Evolutionary conservation across 2,329 filamentous ascomycete genomes (phyloP).

Genomic region (Pseudofabraea citricarpa): DNA sequence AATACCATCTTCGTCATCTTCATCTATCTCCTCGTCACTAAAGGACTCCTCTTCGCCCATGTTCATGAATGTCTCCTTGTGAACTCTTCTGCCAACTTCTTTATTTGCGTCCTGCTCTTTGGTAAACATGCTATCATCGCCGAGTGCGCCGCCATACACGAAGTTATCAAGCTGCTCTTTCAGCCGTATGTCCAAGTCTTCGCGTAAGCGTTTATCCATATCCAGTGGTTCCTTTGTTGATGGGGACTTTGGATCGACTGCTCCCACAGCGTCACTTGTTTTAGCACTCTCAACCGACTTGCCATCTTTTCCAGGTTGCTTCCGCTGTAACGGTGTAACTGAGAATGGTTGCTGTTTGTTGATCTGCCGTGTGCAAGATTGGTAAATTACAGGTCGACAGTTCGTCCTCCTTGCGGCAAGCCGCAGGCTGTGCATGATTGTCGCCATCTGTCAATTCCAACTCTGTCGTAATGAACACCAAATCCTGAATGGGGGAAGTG

Average conservation of each 20-base stretch:
- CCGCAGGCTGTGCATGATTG: slow-evolving; percentile 24
- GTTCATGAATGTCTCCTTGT: slow-evolving; percentile 28
- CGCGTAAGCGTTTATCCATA: neutral
- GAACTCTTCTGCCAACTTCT: slow-evolving; percentile 11
- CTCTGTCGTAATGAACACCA: neutral
- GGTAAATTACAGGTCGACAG: slow-evolving; percentile 11
- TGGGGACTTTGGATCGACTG: too few species aligned
- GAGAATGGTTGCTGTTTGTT: slow-evolving; percentile 17
- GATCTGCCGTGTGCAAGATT: slow-evolving; percentile 14
- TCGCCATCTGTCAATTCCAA: slow-evolving; percentile 18
- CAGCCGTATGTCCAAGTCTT: slow-evolving; percentile 2
- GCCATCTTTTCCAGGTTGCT: slow-evolving; percentile 4
- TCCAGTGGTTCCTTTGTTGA: neutral
- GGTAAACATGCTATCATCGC: neutral
- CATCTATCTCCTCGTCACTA: slow-evolving; percentile 27
- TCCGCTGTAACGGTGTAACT: slow-evolving; percentile 13
- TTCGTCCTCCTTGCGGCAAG: slow-evolving; percentile 20
- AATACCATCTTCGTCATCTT: slow-evolving; percentile 79
- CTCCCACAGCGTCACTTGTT: neutral
- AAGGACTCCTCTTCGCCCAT: slow-evolving; percentile 25
- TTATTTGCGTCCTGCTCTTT: neutral
- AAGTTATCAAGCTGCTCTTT: slow-evolving; percentile 7
- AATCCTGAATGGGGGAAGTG: neutral
- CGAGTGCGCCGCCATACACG: neutral
- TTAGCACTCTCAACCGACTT: slow-evolving; percentile 3